Evolutionary conservation across 495 filamentous ascomycete genomes (phyloP).

Genomic region (Aspergillus avenaceus): DNA sequence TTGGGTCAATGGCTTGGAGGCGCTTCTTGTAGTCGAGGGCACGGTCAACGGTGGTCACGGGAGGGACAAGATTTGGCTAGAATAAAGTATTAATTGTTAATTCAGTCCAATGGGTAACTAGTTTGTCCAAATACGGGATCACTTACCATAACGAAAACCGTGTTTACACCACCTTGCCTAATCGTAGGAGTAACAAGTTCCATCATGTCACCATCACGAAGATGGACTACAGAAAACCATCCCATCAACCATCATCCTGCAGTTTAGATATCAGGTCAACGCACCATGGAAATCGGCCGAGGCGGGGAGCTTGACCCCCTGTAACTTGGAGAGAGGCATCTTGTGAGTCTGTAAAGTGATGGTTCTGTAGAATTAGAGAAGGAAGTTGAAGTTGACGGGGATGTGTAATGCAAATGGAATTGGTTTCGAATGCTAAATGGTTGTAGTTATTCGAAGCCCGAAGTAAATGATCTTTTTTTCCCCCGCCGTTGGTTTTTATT

Average conservation of each 20-base stretch:
- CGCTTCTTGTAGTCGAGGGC: constrained; percentile 70
- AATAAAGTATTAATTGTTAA: constrained; percentile 6
- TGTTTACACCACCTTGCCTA: constrained; percentile 68
- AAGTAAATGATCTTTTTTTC: constrained; percentile 6
- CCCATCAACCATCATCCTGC: background rate
- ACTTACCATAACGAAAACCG: constrained; percentile 75
- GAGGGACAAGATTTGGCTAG: constrained; percentile 68
- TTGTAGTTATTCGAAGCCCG: background rate
- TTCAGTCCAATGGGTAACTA: background rate
- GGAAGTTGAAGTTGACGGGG: too few species aligned
- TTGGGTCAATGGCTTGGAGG: constrained; percentile 63
- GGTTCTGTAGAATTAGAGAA: background rate
- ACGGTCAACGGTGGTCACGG: constrained; percentile 67
- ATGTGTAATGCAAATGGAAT: background rate
- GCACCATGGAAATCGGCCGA: constrained; percentile 66
- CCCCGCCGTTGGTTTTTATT: constrained; percentile 24
- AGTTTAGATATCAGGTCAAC: constrained; percentile 23
- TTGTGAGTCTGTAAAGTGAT: constrained; percentile 5
- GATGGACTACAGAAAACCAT: constrained; percentile 42
- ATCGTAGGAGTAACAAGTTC: constrained; percentile 76
- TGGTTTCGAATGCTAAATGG: background rate
- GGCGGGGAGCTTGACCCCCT: constrained; percentile 58
- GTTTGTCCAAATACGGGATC: background rate
- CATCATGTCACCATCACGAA: constrained; percentile 79
- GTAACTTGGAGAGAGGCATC: constrained; percentile 39